Conservation (phyloP, 441 rosid genomes). For the Erodium trifolium region DNA sequence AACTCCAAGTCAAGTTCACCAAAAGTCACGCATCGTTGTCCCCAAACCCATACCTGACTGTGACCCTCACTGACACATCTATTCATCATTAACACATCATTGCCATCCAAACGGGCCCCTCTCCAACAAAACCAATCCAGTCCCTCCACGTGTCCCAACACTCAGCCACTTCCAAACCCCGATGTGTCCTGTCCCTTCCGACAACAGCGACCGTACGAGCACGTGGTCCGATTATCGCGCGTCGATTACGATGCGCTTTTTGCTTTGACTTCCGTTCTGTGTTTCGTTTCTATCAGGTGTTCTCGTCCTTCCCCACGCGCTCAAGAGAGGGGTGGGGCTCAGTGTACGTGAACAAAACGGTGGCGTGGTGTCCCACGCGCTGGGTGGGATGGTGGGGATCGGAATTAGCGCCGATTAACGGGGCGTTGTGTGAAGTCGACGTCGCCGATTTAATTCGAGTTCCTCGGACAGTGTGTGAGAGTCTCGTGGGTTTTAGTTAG, state of each 20-base stretch:
- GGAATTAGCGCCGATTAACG: neutral
- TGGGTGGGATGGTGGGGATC: neutral
- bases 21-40: neutral
- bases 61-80: neutral
- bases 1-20: no score
- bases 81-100: conserved; percentile 6
- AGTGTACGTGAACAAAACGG: neutral
- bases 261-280: neutral
- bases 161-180: neutral
- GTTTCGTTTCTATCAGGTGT: neutral
- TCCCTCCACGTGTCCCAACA: neutral
- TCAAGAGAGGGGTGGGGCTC: neutral
- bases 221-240: conserved; percentile 1
- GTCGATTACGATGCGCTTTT: neutral
- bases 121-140: neutral
- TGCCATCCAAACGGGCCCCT: neutral
- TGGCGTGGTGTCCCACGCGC: neutral
- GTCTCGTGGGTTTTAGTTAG: neutral
- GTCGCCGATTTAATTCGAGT: conserved; percentile 1
- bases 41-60: neutral
- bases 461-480: neutral
- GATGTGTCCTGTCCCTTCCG: neutral
- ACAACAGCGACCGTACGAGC: neutral
- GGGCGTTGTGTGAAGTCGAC: conserved; percentile 1
- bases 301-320: neutral